Base-by-base conservation (phyloP, 2,329 filamentous ascomycete species). In the Neocucurbitaria cava region DNA sequence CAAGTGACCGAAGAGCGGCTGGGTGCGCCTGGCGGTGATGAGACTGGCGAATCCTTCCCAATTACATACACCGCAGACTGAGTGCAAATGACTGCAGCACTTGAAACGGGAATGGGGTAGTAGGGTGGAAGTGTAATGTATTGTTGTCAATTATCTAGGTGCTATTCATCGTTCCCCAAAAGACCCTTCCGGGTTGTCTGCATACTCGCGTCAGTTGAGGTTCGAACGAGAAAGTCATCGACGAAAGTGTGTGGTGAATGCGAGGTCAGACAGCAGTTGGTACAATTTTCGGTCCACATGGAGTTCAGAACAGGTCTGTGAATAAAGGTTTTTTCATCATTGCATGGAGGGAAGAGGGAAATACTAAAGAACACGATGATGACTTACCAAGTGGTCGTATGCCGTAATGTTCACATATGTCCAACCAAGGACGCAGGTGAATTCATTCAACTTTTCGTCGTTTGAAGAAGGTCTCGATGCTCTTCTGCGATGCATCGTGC, bases 271-370 rank as follows among this genome's bases (percentile, higher is more conserved):
- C 87, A 91, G 89, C 88, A 89, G 88, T 91, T 91, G 89, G 86
- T 75, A 87, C 86, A 85, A 87, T 86, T 78, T n/a, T 74, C 47
- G 81, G 83, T 90, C 88, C 83, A 89, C 88, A 91, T 82, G 69
- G 69, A 73, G 77, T 89, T 91, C 87, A 83, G 89, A 89, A 89
- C 89, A 92, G 89, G 89, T 92, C 89, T 91, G 88, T 91, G 89
- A 89, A 82, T 81, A 83, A 84, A 81, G 78, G 74, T 75, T 74
- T 78, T 80, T 64, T 85, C 83, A 83, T 84, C 82, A 84, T 80
- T 69, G 62, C 68, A 76, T 30, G 1, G 21, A 33, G 17, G 45
- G 57, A 57, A 59, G 53, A 44, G 50, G 39, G 55, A 56, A 50
- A 53, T 36, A 56, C n/a, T n/a, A n/a, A n/a, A 26, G 36, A 41